phyloP scores from a whole-genome alignment of 345 rosid genomes.

The Populus davidiana region DNA sequence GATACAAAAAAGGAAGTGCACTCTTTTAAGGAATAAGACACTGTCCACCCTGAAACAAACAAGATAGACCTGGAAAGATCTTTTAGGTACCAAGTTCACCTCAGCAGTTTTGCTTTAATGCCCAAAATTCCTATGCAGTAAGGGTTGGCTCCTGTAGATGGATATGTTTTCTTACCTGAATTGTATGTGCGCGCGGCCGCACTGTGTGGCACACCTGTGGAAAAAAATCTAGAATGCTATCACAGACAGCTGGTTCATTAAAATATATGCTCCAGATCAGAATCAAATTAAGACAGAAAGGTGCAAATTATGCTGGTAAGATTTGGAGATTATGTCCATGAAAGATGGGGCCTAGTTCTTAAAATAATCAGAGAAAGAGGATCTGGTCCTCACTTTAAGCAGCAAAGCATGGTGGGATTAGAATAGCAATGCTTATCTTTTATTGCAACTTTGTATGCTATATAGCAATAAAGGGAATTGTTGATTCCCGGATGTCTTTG shows the following conservation, averaged over 20 bases:
- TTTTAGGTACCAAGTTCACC: not conserved
- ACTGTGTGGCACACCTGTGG: not conserved
- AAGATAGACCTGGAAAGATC: not conserved
- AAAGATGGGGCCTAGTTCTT: constrained; percentile 1
- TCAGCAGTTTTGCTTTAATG: not conserved
- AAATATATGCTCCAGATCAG: not conserved
- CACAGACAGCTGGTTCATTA: not conserved
- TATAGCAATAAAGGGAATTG: not conserved
- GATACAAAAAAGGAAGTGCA: not conserved
- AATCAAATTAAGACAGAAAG: constrained; percentile 2
- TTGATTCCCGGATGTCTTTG: not conserved
- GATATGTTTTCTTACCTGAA: not conserved
- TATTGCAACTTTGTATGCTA: not conserved
- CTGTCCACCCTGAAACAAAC: not conserved
- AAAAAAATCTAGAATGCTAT: not conserved
- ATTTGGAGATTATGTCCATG: constrained; percentile 5
- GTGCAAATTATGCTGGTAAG: constrained; percentile 2
- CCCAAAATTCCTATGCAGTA: not conserved
- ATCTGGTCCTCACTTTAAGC: constrained; percentile 13
- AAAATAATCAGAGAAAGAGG: not conserved
- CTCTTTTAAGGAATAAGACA: not conserved
- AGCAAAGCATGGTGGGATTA: constrained; percentile 12
- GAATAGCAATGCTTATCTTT: not conserved
- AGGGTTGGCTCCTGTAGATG: not conserved
- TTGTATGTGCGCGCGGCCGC: not conserved